Base-by-base conservation (phyloP, 106 monocot species). In the Xerophyta viscosa region DNA sequence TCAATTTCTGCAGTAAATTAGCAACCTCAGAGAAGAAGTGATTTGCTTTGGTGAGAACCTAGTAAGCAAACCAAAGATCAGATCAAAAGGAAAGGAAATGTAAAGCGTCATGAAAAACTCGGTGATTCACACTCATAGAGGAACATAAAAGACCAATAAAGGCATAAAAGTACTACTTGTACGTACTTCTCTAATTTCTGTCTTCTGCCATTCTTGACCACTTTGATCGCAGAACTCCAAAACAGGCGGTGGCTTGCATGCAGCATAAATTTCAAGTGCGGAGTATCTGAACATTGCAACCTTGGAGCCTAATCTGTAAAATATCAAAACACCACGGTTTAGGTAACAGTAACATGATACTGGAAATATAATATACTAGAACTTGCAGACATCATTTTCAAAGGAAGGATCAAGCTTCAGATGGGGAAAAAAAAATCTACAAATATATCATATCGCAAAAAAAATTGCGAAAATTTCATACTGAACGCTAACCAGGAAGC, bases 241-340 rank as follows among this genome's bases (percentile, higher is more conserved):
- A 13, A 68, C 61, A 21, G 66, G 67, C 33, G 79, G 90, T 1
- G 90, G 86, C 57, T 75, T 86, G 48, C 66, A 90, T 21, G 82
- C 90, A 47, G 73, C 22, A 62, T 79, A 99, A 27, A 90, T 74
- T 58, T 82, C 86, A 41, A 86, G 64, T 6, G 86, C 27, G 9
- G 86, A 86, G 66, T 86, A 99, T 61, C 52, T 71, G 56, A 99
- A 89, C 90, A 90, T 80, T 56, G 86, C 90, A 48, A 86, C 90
- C 48, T 72, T 79, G 19, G 76, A 64, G 14, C 90, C 90, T 41
- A 99, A 59, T 45, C 98, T 99, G 74, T 24, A 39, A 15, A 12
- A n/a, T n/a, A n/a, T n/a, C n/a, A n/a, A n/a, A n/a, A n/a, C n/a
- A n/a, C n/a, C n/a, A n/a, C n/a, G n/a, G n/a, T n/a, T n/a, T n/a